phyloP scores from a whole-genome alignment of 306 rosid genomes.

The Lathyrus sativus region DNA sequence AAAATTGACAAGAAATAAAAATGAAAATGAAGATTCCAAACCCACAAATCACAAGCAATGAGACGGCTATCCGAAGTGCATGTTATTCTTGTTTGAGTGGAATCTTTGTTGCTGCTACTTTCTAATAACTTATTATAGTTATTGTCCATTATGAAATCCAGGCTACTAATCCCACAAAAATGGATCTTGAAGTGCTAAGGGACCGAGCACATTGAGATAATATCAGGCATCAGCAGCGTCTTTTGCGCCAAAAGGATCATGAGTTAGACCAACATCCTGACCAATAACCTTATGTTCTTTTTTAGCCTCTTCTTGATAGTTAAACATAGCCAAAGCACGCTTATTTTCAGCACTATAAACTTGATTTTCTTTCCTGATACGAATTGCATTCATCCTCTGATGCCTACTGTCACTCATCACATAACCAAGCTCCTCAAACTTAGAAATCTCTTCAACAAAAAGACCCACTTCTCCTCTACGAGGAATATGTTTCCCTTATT shows the following conservation, averaged over 20 bases:
- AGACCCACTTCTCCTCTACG: conserved; percentile 99
- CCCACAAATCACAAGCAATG: too few relatives aligned
- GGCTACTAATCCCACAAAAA: too few relatives aligned
- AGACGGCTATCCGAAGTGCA: too few relatives aligned
- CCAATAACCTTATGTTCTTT: conserved; percentile 96
- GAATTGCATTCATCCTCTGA: conserved; percentile 98
- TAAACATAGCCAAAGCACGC: conserved; percentile 96
- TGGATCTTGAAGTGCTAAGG: too few relatives aligned
- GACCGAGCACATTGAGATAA: too few relatives aligned
- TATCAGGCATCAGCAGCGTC: conserved; percentile 61
- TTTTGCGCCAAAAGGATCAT: conserved; percentile 76
- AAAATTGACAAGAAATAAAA: too few relatives aligned
- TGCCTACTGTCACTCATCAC: conserved; percentile 99
- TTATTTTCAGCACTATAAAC: conserved; percentile 97
- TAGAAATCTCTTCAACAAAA: conserved; percentile 87
- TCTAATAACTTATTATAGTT: too few relatives aligned
- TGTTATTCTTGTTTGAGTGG: too few relatives aligned
- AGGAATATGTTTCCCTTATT: conserved; percentile 96
- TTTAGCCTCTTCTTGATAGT: conserved; percentile 90
- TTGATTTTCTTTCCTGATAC: conserved; percentile 96
- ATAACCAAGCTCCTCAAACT: conserved; percentile 84
- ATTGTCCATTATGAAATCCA: too few relatives aligned
- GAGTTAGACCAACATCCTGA: conserved; percentile 95
- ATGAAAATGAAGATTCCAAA: too few relatives aligned
- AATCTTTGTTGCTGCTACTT: too few relatives aligned